Conservation (phyloP, 83 land plant genomes). For the Thuja plicata region DNA sequence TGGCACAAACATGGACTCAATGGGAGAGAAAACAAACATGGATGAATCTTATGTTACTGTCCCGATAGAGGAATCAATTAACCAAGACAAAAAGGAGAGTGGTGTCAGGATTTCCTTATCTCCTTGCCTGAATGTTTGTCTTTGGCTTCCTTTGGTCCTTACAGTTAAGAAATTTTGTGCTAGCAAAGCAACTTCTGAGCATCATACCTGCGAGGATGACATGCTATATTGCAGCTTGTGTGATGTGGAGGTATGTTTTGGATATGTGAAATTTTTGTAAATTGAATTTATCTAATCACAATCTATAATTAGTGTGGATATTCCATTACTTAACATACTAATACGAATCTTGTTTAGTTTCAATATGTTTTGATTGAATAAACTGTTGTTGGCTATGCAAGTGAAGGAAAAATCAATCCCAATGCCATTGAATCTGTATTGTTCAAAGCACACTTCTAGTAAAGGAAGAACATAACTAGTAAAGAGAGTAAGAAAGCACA, state of each 20-base stretch:
- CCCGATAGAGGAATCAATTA: background rate
- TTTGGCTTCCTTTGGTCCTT: background rate
- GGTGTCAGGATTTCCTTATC: background rate
- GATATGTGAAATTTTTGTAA: background rate
- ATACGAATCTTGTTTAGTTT: too few relatives aligned
- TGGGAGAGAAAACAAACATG: background rate
- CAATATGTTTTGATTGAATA: too few relatives aligned
- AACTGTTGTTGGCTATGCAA: too few relatives aligned
- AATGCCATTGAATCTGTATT: too few relatives aligned
- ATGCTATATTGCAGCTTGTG: constrained; percentile 19
- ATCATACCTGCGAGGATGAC: constrained; percentile 12
- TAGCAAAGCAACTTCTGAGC: constrained; percentile 1
- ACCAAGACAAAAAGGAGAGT: constrained; percentile 11
- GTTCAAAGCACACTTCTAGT: too few relatives aligned
- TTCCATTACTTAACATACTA: too few relatives aligned
- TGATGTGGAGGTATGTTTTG: constrained; percentile 15
- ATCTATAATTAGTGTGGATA: too few relatives aligned
- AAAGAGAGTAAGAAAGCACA: too few relatives aligned
- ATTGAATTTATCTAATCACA: too few relatives aligned
- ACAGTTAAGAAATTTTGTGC: background rate
- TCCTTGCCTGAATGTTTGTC: background rate
- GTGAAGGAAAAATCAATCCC: too few relatives aligned
- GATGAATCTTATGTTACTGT: constrained; percentile 7
- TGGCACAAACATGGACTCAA: background rate
- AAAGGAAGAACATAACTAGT: too few relatives aligned